phyloP scores from a whole-genome alignment of 1,284 basidiomycete species.

The Irpex rosettiformis region DNA sequence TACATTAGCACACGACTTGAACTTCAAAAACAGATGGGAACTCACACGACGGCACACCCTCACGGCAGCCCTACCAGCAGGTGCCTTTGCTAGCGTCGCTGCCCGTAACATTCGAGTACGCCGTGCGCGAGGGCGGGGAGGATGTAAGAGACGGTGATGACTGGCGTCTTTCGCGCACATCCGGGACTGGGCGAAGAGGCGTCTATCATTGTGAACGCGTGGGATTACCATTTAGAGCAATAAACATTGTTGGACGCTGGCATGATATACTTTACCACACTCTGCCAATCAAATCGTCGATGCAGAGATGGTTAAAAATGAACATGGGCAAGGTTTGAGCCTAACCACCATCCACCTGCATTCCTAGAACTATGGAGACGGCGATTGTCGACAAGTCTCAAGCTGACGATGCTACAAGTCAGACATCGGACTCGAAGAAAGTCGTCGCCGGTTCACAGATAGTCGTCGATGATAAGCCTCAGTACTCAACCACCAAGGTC shows the following conservation, averaged over 20 bases:
- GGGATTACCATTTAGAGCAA: not conserved
- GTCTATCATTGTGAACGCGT: not conserved
- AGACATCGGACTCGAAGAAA: not conserved
- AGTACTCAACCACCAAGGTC: conserved; percentile 44
- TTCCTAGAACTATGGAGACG: not conserved
- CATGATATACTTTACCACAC: not conserved
- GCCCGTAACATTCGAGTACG: conserved; percentile 53
- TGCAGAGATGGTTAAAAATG: not conserved
- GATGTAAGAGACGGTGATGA: not conserved
- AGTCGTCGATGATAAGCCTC: not conserved
- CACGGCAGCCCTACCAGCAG: conserved; percentile 42
- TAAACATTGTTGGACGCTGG: not conserved
- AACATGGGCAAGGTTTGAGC: not conserved
- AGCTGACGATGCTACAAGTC: not conserved
- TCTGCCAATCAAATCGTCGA: not conserved
- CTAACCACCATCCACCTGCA: not conserved
- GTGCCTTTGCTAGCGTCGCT: conserved; percentile 45
- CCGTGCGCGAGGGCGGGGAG: not conserved
- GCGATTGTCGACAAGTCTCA: not conserved
- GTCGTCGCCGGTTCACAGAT: not conserved
- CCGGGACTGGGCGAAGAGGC: not conserved
- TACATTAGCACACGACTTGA: conserved; percentile 6
- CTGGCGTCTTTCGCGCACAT: not conserved
- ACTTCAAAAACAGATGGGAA: conserved; percentile 13
- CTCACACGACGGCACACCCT: conserved; percentile 55